These are phyloP conservation scores for Mycena belliarum DNA, from an alignment of 768 basidiomycete species.

Conservation along the genomic window DNA sequence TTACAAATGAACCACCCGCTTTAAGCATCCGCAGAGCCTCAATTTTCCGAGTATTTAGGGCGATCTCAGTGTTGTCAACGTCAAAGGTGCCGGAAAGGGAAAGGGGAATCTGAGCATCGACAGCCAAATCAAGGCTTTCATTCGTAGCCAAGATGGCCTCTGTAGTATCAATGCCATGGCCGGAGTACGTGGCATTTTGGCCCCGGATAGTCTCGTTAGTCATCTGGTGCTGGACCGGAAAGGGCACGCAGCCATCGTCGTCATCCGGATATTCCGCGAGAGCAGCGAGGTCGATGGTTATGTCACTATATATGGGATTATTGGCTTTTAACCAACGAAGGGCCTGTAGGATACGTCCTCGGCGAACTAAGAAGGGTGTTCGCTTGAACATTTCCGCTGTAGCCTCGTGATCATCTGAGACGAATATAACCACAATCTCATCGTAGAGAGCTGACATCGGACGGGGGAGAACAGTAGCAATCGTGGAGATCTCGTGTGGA, in stretches of 20 bases:
- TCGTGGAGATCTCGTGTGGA: conserved; percentile 14
- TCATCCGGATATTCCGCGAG: not conserved
- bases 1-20: not conserved
- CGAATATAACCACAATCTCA: not conserved
- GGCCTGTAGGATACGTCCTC: no score
- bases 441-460: not conserved
- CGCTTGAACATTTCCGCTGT: no score
- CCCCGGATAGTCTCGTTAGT: no score
- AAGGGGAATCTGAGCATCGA: not conserved
- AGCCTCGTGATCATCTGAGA: not conserved
- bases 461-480: conserved; percentile 4
- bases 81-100: not conserved
- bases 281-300: no score
- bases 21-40: not conserved
- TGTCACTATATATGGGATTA: no score
- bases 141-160: not conserved
- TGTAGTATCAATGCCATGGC: not conserved
- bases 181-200: not conserved
- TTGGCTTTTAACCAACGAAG: no score
- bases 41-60: not conserved
- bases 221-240: not conserved
- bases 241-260: not conserved
- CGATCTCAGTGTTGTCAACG: not conserved
- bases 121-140: no score
- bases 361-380: no score